Evolutionary conservation across 2,329 filamentous ascomycete genomes (phyloP).

Genomic region (Drechmeria coniospora): DNA sequence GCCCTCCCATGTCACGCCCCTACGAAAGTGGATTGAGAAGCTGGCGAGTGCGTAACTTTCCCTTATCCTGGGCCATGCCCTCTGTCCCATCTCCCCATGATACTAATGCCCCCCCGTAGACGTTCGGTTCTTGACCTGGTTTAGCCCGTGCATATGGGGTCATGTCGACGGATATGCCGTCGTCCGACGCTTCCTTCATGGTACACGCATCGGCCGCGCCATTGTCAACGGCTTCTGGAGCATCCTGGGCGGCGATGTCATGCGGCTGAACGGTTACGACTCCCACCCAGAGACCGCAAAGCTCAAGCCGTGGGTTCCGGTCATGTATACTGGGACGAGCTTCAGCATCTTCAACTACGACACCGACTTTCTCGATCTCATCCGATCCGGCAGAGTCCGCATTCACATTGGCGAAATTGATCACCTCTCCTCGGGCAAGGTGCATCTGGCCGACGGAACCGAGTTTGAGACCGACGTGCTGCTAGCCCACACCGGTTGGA

Average conservation of each 20-base stretch:
- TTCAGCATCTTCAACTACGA: slow-evolving; percentile 47
- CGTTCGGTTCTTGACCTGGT: slow-evolving; percentile 55
- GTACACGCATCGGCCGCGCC: slow-evolving; percentile 37
- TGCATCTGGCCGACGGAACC: slow-evolving; percentile 35
- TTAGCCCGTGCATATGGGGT: slow-evolving; percentile 62
- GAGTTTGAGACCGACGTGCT: slow-evolving; percentile 33
- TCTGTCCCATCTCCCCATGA: no score
- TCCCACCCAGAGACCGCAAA: slow-evolving; percentile 35
- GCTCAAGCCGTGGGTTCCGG: slow-evolving; percentile 34
- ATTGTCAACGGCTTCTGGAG: slow-evolving; percentile 43
- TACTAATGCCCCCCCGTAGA: no score
- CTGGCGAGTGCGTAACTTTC: slow-evolving; percentile 40
- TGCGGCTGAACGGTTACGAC: slow-evolving; percentile 37
- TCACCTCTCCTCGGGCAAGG: slow-evolving; percentile 24
- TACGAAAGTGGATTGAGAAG: slow-evolving; percentile 54
- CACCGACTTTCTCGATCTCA: slow-evolving; percentile 39
- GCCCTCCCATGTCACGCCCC: slow-evolving; percentile 46
- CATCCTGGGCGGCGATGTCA: slow-evolving; percentile 38
- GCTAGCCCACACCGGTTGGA: slow-evolving; percentile 45
- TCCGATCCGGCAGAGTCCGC: slow-evolving; percentile 33
- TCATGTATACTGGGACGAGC: slow-evolving; percentile 37
- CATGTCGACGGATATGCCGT: slow-evolving; percentile 41
- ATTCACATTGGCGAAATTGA: slow-evolving; percentile 38
- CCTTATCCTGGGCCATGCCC: no score
- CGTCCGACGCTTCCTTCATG: slow-evolving; percentile 40